Evolutionary conservation across 129 eudicot species (phyloP), one percentile per base, ranked within the genome.

Genomic region (Deinandra increscens): DNA sequence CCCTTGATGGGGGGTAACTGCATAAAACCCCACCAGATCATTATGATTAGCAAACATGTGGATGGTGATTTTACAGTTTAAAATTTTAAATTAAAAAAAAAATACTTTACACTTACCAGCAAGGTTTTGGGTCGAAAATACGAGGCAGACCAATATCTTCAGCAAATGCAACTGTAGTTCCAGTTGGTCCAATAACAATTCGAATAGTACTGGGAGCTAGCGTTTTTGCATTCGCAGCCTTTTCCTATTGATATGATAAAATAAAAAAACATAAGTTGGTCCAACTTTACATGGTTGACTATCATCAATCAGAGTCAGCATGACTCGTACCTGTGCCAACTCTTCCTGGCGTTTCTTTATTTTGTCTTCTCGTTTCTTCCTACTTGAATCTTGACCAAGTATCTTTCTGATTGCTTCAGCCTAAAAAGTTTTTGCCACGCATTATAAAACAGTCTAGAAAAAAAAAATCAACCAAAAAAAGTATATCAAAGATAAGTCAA

Each of bases 391-490:
- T 81, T 89, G 97, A 65, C 98, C 98, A 22, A 89, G 95, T 50
- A 93, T 93, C 75, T 85, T 89, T 75, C 98, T 89, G 42, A 93
- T 89, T 70, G 98, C 98, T 80, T 93, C 98, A 20, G 91, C 98
- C 98, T 92, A 75, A 51, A 75, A 42, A 70, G 39, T 53, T 66
- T 45, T 72, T 71, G 19, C 42, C 54, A 43, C 61, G 45, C 1
- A 9, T 26, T 14, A 20, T 14, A 10, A 13, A 23, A 42, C 11
- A 56, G 11, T 4, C 3, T 11, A 29, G 0, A 31, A 31, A 7
- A 12, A 36, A 1, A 37, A 0, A 56, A 60, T 22, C 29, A 41
- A 42, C 10, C 7, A 9, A 18, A 53, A 14, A 46, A 4, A 48
- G 18, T 62, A 46, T 31, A 18, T 19, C 37, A 59, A 63, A 31